Base-by-base conservation (phyloP, 129 eudicot genomes). In the Chrysanthemum seticuspe region DNA sequence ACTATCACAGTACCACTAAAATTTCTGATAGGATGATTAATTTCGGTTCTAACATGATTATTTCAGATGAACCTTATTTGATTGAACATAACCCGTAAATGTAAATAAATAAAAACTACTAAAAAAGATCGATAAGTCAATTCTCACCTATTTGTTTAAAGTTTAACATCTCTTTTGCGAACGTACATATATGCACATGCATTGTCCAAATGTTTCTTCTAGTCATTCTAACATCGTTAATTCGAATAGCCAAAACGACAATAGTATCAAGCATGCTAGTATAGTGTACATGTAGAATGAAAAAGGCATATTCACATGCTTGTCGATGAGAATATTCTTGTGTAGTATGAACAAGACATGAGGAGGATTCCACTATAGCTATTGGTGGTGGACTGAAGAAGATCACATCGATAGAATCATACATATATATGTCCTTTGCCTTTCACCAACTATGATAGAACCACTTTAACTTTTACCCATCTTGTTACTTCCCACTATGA, bases 381-480 rank as follows among this genome's bases (percentile, higher is more conserved):
- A 25, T 56, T 44, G 70, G 61, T 69, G 76, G 70, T 77, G 71
- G 62, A 23, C 23, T 74, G 65, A 67, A 76, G 72, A 69, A 34
- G 52, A 64, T 64, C 23, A 68, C 13, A 49, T 58, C 45, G 21
- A 40, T 68, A 62, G 70, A 68, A 27, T 68, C 80, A 40, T 68
- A 48, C 69, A 31, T 31, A 67, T 19, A 31, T 31, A 67, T 19
- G 71, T 77, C 75, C 50, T 77, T 77, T 70, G 56, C 65, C 76
- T 77, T 77, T 77, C 81, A 70, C 76, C 57, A 61, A 69, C 71
- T 59, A 69, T 75, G 65, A 77, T 61, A 69, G 62, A 61, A 61
- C 65, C 27, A 77, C 81, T 77, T 77, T 77, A 40, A 69, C 81
- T 77, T 77, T 77, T 8, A 76, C 54, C 71, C 78, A 34, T n/a